Conservation (phyloP, 768 basidiomycete genomes). For the Lactifluus echinatus region DNA sequence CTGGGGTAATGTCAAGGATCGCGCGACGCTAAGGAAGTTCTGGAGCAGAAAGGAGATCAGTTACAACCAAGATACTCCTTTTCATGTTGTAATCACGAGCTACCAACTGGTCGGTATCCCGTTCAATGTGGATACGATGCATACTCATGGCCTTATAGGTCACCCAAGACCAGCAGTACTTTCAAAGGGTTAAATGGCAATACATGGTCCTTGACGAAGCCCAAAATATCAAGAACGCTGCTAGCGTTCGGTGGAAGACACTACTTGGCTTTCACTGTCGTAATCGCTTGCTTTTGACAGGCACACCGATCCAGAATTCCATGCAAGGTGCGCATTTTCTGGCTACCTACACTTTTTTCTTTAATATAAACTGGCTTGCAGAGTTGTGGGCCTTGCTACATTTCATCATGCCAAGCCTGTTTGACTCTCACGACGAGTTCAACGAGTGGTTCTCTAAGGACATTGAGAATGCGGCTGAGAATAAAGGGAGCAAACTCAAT, state of each 20-base stretch:
- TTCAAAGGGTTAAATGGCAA: constrained; percentile 97
- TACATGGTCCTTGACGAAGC: constrained; percentile 99
- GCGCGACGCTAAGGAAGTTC: constrained; percentile 88
- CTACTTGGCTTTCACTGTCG: constrained; percentile 92
- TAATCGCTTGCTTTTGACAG: constrained; percentile 89
- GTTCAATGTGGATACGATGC: background rate
- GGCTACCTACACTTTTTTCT: background rate
- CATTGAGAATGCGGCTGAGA: constrained; percentile 91
- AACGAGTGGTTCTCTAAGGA: constrained; percentile 99
- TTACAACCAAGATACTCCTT: constrained; percentile 90
- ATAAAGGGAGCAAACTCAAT: constrained; percentile 84
- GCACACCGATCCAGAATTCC: constrained; percentile 97
- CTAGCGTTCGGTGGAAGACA: constrained; percentile 95
- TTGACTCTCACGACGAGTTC: constrained; percentile 99
- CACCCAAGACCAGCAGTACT: constrained; percentile 95
- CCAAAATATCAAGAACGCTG: constrained; percentile 98
- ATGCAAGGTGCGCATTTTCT: constrained; percentile 74
- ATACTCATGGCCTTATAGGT: constrained; percentile 40
- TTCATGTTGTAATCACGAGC: constrained; percentile 93
- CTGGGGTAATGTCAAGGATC: constrained; percentile 97
- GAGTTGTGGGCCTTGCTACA: constrained; percentile 98
- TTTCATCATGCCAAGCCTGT: constrained; percentile 99
- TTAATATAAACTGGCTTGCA: constrained; percentile 25
- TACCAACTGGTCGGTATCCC: constrained; percentile 73
- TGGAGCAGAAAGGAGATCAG: constrained; percentile 98